A percentile compares a stretch with the other conserved stretches of the same genome.
These are phyloP conservation scores for Brassica incana DNA, from an alignment of 345 rosid genomes.

Conservation along the genomic window DNA sequence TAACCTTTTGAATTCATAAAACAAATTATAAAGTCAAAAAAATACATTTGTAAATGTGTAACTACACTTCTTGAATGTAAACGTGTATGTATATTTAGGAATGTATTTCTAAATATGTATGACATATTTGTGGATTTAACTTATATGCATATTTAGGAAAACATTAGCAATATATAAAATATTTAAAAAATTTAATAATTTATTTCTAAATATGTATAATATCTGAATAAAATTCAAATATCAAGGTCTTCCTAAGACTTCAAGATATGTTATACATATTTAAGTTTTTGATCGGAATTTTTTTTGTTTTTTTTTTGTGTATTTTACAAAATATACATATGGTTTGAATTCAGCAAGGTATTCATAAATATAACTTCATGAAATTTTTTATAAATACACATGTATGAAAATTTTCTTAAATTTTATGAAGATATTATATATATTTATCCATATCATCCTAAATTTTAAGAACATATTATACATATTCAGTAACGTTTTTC, in stretches of 20 bases:
- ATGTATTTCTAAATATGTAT: background rate
- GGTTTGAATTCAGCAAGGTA: background rate
- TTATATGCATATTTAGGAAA: background rate
- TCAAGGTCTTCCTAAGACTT: background rate
- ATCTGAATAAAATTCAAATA: too few relatives aligned
- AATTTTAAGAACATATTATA: too few relatives aligned
- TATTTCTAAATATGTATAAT: background rate
- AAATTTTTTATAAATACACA: background rate
- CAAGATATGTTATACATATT: background rate
- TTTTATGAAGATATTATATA: background rate
- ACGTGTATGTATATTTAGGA: background rate
- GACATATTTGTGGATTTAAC: background rate
- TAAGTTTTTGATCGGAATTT: too few relatives aligned
- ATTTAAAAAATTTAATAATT: too few relatives aligned
- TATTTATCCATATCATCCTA: background rate
- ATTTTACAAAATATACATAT: background rate
- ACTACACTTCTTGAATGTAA: background rate
- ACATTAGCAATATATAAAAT: too few relatives aligned
- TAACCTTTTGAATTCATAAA: background rate
- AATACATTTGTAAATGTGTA: too few relatives aligned
- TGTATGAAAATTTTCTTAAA: background rate
- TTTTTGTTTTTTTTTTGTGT: too few relatives aligned
- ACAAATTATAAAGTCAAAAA: too few relatives aligned
- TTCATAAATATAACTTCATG: background rate
- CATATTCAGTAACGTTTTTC: background rate